These are phyloP conservation scores for Penicillium sp. DNA, from an alignment of 2,329 filamentous ascomycete species.

Conservation along the genomic window DNA sequence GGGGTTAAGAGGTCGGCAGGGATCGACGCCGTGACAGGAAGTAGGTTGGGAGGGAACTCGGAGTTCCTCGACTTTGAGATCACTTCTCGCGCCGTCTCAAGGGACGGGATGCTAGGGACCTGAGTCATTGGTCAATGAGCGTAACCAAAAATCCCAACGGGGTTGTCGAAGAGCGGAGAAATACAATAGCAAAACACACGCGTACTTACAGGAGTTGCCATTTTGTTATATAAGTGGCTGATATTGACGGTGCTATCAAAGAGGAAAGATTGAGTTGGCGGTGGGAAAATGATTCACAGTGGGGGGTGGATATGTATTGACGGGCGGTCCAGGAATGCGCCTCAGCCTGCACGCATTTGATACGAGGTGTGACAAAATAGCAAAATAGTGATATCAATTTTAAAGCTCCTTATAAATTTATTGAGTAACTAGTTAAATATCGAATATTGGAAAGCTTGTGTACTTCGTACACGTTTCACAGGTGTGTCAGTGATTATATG, in stretches of 20 bases:
- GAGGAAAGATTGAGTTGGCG: conserved; percentile 18
- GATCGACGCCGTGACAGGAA: conserved; percentile 80
- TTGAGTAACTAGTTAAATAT: background rate
- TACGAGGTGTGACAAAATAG: background rate
- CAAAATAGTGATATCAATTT: background rate
- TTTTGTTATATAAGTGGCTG: conserved; percentile 13
- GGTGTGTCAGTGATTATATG: background rate
- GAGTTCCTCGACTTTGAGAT: conserved; percentile 53
- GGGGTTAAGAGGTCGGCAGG: conserved; percentile 92
- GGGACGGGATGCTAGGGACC: conserved; percentile 58
- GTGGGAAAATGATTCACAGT: conserved; percentile 27
- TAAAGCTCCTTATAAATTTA: background rate
- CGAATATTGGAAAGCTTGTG: background rate
- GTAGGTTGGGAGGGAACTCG: conserved; percentile 68
- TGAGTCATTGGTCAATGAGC: conserved; percentile 29
- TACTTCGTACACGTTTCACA: background rate
- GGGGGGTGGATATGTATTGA: conserved; percentile 13
- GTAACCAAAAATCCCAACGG: conserved; percentile 9
- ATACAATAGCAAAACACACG: background rate
- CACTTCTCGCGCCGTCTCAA: conserved; percentile 60
- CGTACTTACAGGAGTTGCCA: conserved; percentile 32
- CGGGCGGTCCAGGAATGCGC: conserved; percentile 1
- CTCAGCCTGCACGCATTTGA: background rate
- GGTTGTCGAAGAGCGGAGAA: background rate
- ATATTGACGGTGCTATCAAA: background rate